Conservation (phyloP, 2,329 filamentous ascomycete species). For the Cladosporium halotolerans region DNA sequence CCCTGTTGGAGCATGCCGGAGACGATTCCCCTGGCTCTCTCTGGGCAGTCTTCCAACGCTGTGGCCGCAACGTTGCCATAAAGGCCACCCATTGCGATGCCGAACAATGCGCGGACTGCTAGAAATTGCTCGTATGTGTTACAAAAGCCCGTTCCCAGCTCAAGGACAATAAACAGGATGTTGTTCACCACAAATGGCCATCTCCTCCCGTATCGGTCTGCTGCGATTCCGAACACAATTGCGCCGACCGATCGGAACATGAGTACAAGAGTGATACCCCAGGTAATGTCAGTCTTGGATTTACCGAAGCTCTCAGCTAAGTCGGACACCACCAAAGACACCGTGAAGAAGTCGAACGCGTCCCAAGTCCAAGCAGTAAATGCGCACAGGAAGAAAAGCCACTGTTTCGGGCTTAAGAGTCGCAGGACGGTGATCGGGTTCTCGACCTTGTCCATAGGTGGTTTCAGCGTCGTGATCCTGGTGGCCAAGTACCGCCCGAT, state of each 20-base stretch:
- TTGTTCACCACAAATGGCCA: conserved; percentile 55
- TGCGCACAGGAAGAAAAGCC: conserved; percentile 50
- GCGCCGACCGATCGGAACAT: conserved; percentile 57
- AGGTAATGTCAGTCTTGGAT: conserved; percentile 53
- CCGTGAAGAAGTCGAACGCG: conserved; percentile 53
- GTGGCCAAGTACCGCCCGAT: conserved; percentile 47
- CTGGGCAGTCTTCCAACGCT: conserved; percentile 56
- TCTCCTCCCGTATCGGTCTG: conserved; percentile 30
- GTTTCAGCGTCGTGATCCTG: conserved; percentile 48
- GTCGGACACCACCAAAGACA: conserved; percentile 50
- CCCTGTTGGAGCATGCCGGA: conserved; percentile 59
- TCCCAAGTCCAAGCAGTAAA: conserved; percentile 48
- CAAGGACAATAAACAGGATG: conserved; percentile 54
- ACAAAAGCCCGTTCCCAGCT: conserved; percentile 55
- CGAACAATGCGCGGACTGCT: conserved; percentile 54
- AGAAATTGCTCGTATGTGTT: conserved; percentile 54
- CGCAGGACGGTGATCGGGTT: conserved; percentile 49
- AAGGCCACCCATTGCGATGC: conserved; percentile 59
- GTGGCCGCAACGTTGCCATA: conserved; percentile 58
- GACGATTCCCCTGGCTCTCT: conserved; percentile 52
- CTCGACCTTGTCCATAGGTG: conserved; percentile 48
- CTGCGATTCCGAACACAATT: conserved; percentile 47
- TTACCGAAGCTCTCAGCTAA: conserved; percentile 50
- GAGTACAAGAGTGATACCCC: conserved; percentile 50
- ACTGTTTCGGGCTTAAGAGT: conserved; percentile 50